phyloP scores from a whole-genome alignment of 2,329 filamentous ascomycete genomes.

The Exophiala aquamarina region DNA sequence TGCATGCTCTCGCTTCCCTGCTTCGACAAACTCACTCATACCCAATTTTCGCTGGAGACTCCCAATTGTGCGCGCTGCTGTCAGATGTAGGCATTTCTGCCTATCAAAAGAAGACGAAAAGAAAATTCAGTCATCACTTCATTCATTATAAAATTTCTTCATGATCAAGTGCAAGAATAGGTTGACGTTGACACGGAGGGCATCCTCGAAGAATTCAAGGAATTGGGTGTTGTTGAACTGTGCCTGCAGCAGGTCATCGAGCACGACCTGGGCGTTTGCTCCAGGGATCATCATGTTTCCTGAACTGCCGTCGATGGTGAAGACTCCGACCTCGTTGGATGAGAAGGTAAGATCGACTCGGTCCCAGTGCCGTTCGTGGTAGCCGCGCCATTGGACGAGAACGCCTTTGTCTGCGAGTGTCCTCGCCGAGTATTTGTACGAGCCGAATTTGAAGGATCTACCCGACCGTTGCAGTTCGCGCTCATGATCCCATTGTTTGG shows the following conservation, averaged over 20 bases:
- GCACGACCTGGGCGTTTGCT: conserved; percentile 80
- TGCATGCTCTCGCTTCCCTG: no score
- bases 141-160: conserved; percentile 88
- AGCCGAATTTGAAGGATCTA: conserved; percentile 94
- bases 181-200: conserved; percentile 90
- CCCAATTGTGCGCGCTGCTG: no score
- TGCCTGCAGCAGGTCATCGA: conserved; percentile 91
- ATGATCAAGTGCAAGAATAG: conserved; percentile 93
- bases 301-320: conserved; percentile 85
- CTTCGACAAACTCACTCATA: no score
- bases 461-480: conserved; percentile 89
- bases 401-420: conserved; percentile 91
- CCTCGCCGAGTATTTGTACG: conserved; percentile 93
- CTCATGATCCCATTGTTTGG: conserved; percentile 98
- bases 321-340: conserved; percentile 90
- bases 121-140: conserved; percentile 12
- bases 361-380: conserved; percentile 79
- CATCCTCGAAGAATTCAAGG: conserved; percentile 87
- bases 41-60: no score
- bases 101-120: no score
- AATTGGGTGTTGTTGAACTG: conserved; percentile 98
- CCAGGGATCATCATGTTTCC: conserved; percentile 96
- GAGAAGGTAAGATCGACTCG: conserved; percentile 92
- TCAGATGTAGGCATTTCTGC: no score
- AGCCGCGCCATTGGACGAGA: conserved; percentile 85